Evolutionary conservation across 805 yeast species (phyloP), one percentile per base, ranked within the genome.

Genomic region (Yamadazyma phyllophila): DNA sequence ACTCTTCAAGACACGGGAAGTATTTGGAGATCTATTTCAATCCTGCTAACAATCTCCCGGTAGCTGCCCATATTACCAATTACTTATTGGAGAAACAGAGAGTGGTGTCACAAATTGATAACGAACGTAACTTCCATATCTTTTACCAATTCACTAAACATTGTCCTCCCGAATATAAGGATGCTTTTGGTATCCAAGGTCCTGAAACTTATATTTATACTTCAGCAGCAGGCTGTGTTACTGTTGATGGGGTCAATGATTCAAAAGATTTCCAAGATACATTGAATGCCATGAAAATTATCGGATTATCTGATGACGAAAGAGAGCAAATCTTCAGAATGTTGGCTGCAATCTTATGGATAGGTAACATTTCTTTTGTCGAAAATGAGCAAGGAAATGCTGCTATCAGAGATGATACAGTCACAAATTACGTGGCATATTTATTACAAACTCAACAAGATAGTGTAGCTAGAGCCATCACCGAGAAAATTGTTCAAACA

Each of bases 91-190:
- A 94, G 61, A 94, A 94, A 62, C 96, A 89, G 67, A 80, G 99
- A 66, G 97, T 94, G 27, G 99, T 94, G n/a, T 83, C 92, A 29
- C 99, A 94, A 66, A 88, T 90, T 54, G 75, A 81, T 52, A 83
- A 86, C 56, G 99, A 94, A 72, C 80, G 99, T 65, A 94, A 94
- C 62, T 94, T 94, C 73, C 99, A 94, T 64, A 94, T 94, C 46
- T 94, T 94, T 63, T 94, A 94, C 63, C 99, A 94, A 69, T 86
- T 88, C 63, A 86, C 97, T 10, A 94, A 92, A 63, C 88, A 88
- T 50, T 96, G 97, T 2, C 81, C 89, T 11, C 91, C 89, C 32
- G 76, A 75, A 46, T 90, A 92, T 61, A 84, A 96, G 61, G 89
- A 87, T 55, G 72, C 69, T 30, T 91, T 74, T 62, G 99, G 99